Base-by-base conservation (phyloP, 2,329 filamentous ascomycete genomes). In the Xylaria sp. region DNA sequence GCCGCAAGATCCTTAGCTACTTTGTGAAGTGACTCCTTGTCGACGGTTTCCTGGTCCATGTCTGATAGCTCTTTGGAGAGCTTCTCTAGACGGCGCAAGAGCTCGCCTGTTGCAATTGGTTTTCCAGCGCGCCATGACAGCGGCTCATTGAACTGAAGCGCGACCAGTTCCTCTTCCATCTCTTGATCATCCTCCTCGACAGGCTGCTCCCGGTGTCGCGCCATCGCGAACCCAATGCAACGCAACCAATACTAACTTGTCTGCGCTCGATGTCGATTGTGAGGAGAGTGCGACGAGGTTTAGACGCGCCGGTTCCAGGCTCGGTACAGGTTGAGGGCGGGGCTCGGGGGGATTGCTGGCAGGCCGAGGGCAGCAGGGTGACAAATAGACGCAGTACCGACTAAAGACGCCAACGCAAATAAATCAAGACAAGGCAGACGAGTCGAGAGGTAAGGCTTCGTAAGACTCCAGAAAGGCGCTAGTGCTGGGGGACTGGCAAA, bases 121-220 rank as follows among this genome's bases (percentile, higher is more conserved):
- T 92, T 95, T 61, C 94, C 95, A 43, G 93, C 92, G 73, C 90
- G 90, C 91, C 95, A 97, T 74, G 92, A 91, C 59, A 99, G 82
- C 66, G 92, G 83, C 73, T 97, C 89, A 71, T 93, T 87, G 83
- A 98, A 98, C 68, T 87, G 81, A 48, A 99, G 85, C 58, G 75
- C 78, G 43, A 76, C 75, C 17, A 77, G 73, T 58, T 77, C 76
- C 33, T 75, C 75, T 27, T 75, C 74, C 68, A 76, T 76, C 63
- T 77, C 75, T 63, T 78, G 70, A 35, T 75, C 74, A 33, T 75
- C 77, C 33, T 76, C 75, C 70, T 78, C 77, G 37, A 70, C 73
- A 59, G 71, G 71, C 61, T 76, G 75, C 66, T 75, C 75, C 65
- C 76, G 72, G 52, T 73, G 77, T 71, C 77, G 76, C 73, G 75